phyloP scores from a whole-genome alignment of 306 rosid species.

The Bauhinia variegata region DNA sequence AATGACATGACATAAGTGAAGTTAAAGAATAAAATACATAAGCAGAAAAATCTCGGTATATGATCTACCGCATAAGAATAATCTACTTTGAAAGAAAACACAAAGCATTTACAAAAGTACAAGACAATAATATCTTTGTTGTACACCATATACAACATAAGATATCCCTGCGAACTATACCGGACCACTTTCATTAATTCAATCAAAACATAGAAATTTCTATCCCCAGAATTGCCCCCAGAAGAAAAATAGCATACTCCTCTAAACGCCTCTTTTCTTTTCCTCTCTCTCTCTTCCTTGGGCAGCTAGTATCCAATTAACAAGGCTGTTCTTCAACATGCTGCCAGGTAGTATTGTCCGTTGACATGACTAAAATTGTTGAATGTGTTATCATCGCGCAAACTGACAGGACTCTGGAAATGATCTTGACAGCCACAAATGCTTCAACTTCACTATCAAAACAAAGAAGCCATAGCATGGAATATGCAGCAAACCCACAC shows the following conservation, averaged over 20 bases:
- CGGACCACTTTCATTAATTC: not conserved
- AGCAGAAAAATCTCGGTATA: too few relatives aligned
- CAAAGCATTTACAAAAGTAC: too few relatives aligned
- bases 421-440: conserved; percentile 48
- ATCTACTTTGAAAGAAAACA: too few relatives aligned
- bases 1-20: too few relatives aligned
- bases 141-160: too few relatives aligned
- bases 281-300: too few relatives aligned
- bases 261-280: too few relatives aligned
- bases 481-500: conserved; percentile 68
- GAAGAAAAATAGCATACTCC: conserved; percentile 12
- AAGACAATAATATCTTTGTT: too few relatives aligned
- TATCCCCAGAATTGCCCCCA: conserved; percentile 18
- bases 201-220: conserved; percentile 10
- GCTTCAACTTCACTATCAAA: conserved; percentile 60
- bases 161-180: too few relatives aligned
- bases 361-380: conserved; percentile 3
- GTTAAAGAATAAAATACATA: too few relatives aligned
- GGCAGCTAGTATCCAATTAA: not conserved
- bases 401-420: conserved; percentile 56
- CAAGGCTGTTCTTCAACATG: conserved; percentile 10
- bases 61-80: too few relatives aligned
- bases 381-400: conserved; percentile 42
- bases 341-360: not conserved
- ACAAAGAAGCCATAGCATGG: conserved; percentile 77